Base-by-base conservation (phyloP, 345 rosid species). In the Cardamine resedifolia region DNA sequence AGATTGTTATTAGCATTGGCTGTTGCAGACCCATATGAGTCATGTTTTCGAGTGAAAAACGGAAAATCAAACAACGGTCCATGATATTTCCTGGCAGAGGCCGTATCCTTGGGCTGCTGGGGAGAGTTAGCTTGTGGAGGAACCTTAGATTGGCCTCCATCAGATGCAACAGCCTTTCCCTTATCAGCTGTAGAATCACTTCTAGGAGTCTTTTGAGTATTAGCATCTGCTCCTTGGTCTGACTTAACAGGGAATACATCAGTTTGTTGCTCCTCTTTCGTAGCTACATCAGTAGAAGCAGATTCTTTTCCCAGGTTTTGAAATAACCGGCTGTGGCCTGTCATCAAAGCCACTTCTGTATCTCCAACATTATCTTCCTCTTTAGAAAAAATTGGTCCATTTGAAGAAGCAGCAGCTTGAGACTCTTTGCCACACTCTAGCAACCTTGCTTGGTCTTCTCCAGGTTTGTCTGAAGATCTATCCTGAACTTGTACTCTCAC, bases 11-110 rank as follows among this genome's bases (percentile, higher is more conserved):
- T 87, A 72, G 80, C 82, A 78, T 84, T 96, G 78, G 87, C 76
- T 76, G 84, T 71, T 58, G 89, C 81, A 16, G 97, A 87, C 53
- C 96, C 97, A 79, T 81, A 76, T 6, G 99, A 83, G 65, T 96
- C 98, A 70, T 88, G 89, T 65, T 92, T 96, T 80, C 99, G 95
- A 45, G 99, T 92, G 79, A 96, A 96, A 73, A 88, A 90, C 47
- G 99, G 95, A 77, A 96, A 96, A 87, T 96, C 99, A 86, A 96
- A 92, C 30, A 96, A 79, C 7, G 98, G 99, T 43, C 99, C 99
- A 60, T 96, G 97, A 82, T 96, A 96, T 80, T 90, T 96, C 81
- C 99, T 81, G 53, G 90, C 85, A 69, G 94, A 79, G 75, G 89
- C 85, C 53, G 73, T 59, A 83, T 92, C 98, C 81, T 87, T 96